Evolutionary conservation across 352 stramenopile species (phyloP).

Genomic region (Globisporangium cylindrosporum): DNA sequence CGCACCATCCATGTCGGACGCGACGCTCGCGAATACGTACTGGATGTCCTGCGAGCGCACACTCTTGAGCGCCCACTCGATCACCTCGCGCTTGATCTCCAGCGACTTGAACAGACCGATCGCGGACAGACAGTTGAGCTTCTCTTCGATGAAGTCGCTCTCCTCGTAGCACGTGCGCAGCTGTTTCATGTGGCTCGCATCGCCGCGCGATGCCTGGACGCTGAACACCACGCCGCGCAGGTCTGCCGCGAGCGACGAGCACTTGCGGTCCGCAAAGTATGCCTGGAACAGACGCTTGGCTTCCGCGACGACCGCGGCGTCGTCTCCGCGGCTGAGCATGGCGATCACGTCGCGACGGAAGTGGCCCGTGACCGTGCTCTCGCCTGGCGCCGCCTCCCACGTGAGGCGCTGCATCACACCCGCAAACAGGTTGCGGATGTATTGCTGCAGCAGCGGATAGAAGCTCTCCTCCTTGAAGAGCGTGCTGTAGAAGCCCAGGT

Average conservation of each 20-base stretch:
- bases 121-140: constrained; percentile 72
- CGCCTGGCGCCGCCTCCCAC: constrained; percentile 37
- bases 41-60: constrained; percentile 86
- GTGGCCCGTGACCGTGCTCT: constrained; percentile 47
- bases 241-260: constrained; percentile 44
- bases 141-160: constrained; percentile 80
- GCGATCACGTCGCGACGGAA: constrained; percentile 73
- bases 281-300: constrained; percentile 49
- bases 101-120: constrained; percentile 61
- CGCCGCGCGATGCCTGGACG: constrained; percentile 44
- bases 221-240: constrained; percentile 66
- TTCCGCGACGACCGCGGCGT: constrained; percentile 46
- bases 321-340: constrained; percentile 62
- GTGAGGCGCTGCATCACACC: constrained; percentile 51
- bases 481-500: constrained; percentile 55
- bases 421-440: constrained; percentile 59
- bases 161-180: constrained; percentile 63
- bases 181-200: constrained; percentile 37
- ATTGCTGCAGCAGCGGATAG: constrained; percentile 57
- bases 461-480: constrained; percentile 63
- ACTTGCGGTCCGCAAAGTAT: constrained; percentile 55
- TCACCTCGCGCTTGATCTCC: constrained; percentile 58
- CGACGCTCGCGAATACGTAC: constrained; percentile 75
- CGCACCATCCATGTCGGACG: constrained; percentile 46
- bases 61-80: constrained; percentile 61